phyloP scores from a whole-genome alignment of 192 early-diverging fungal species.

The Thamnidium elegans region DNA sequence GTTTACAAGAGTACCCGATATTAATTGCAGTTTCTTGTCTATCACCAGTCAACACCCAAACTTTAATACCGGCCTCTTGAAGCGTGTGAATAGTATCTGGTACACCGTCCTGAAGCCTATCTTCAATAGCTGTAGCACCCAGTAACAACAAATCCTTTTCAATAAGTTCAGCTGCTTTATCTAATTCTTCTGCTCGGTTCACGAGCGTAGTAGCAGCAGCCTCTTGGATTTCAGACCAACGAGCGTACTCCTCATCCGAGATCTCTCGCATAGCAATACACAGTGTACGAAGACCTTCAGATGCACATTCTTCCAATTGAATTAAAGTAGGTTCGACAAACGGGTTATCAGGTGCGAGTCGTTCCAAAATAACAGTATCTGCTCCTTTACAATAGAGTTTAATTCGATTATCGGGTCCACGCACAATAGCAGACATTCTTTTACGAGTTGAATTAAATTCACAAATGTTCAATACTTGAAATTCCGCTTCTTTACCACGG shows the following conservation, averaged over 20 bases:
- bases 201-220: constrained; percentile 86
- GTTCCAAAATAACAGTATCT: constrained; percentile 94
- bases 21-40: constrained; percentile 98
- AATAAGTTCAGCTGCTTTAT: constrained; percentile 92
- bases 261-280: constrained; percentile 95
- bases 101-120: constrained; percentile 96
- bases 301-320: constrained; percentile 93
- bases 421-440: constrained; percentile 91
- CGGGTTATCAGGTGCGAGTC: constrained; percentile 72
- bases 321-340: constrained; percentile 67
- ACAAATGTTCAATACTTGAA: constrained; percentile 91
- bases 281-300: constrained; percentile 92
- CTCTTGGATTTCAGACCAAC: constrained; percentile 81
- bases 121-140: constrained; percentile 98
- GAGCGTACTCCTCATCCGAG: constrained; percentile 79
- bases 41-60: constrained; percentile 98
- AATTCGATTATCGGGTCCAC: constrained; percentile 80
- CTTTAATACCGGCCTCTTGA: constrained; percentile 90
- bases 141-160: constrained; percentile 90
- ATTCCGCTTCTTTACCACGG: constrained; percentile 59
- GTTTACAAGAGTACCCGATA: constrained; percentile 95
- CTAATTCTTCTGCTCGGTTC: constrained; percentile 84
- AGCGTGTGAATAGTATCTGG: constrained; percentile 96
- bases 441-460: constrained; percentile 99
- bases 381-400: constrained; percentile 97